phyloP scores from a whole-genome alignment of 139 green algal species.

The Chlamydomonas applanata region DNA sequence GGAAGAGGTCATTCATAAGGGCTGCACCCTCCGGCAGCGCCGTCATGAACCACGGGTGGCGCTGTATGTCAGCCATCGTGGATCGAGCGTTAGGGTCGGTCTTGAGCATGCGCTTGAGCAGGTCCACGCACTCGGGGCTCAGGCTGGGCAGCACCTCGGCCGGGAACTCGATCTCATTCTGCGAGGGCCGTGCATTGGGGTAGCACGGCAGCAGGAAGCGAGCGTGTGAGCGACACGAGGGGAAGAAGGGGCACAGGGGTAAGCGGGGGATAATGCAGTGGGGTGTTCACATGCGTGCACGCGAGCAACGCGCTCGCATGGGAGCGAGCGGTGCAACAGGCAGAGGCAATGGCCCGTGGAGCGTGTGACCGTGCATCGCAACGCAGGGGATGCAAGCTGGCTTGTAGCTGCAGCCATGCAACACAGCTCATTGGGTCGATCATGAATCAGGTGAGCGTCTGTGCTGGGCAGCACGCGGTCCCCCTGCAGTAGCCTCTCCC shows the following conservation, averaged over 20 bases:
- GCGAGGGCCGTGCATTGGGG: no score
- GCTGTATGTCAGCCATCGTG: conserved; percentile 38
- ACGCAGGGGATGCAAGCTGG: no score
- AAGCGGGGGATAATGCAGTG: not conserved
- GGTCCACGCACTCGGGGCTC: conserved; percentile 24
- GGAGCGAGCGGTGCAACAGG: no score
- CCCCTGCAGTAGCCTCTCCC: no score
- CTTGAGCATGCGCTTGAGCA: conserved; percentile 46
- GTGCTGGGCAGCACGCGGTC: no score
- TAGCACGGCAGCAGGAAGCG: no score
- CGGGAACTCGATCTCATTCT: conserved; percentile 16
- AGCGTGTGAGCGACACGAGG: no score
- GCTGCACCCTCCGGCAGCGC: conserved; percentile 41
- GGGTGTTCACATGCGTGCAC: no score
- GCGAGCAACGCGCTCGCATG: no score
- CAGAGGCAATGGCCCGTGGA: no score
- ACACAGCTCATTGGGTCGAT: not conserved
- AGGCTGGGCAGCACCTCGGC: conserved; percentile 17
- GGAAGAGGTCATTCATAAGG: conserved; percentile 39
- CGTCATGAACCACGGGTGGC: conserved; percentile 55
- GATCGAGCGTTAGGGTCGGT: conserved; percentile 23
- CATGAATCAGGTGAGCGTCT: no score
- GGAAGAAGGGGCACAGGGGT: not conserved
- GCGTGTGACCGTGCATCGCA: no score
- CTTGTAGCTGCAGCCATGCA: not conserved